phyloP scores from a whole-genome alignment of 2,329 filamentous ascomycete genomes.

The Alternaria alternata region DNA sequence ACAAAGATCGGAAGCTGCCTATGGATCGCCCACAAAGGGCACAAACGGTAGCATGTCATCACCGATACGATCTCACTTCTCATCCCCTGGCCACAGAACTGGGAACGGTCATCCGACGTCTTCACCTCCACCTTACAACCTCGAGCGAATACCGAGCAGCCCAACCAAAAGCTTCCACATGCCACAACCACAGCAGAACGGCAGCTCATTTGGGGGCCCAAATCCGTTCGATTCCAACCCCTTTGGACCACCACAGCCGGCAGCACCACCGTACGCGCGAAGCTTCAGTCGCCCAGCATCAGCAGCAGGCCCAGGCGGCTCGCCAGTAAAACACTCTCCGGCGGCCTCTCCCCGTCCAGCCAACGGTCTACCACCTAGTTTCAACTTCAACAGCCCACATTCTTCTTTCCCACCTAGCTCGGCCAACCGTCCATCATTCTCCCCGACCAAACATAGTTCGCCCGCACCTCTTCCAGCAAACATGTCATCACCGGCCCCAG shows the following conservation, averaged over 20 bases:
- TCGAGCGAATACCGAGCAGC: conserved; percentile 33
- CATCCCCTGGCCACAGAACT: conserved; percentile 29
- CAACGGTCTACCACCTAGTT: conserved; percentile 42
- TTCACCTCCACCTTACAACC: conserved; percentile 46
- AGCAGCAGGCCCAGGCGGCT: conserved; percentile 37
- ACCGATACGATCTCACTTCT: conserved; percentile 33
- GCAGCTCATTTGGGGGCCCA: conserved; percentile 34
- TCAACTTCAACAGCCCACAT: conserved; percentile 54
- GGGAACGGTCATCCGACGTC: conserved; percentile 37
- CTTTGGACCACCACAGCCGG: conserved; percentile 29
- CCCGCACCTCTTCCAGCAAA: conserved; percentile 45
- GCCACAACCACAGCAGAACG: conserved; percentile 37
- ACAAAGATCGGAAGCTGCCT: conserved; percentile 48
- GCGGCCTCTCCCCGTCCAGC: conserved; percentile 45
- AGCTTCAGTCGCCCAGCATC: conserved; percentile 46
- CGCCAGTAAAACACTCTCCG: conserved; percentile 48
- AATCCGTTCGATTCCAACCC: conserved; percentile 28
- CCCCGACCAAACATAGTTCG: conserved; percentile 51
- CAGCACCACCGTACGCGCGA: conserved; percentile 29
- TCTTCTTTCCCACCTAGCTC: conserved; percentile 55
- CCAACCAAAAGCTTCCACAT: conserved; percentile 38
- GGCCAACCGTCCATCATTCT: conserved; percentile 45
- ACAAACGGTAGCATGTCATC: conserved; percentile 39
- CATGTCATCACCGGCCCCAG: conserved; percentile 44
- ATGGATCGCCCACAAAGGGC: conserved; percentile 42